Conservation (phyloP, 1,139 yeast genomes). For the Yamadazyma trypodendri region DNA sequence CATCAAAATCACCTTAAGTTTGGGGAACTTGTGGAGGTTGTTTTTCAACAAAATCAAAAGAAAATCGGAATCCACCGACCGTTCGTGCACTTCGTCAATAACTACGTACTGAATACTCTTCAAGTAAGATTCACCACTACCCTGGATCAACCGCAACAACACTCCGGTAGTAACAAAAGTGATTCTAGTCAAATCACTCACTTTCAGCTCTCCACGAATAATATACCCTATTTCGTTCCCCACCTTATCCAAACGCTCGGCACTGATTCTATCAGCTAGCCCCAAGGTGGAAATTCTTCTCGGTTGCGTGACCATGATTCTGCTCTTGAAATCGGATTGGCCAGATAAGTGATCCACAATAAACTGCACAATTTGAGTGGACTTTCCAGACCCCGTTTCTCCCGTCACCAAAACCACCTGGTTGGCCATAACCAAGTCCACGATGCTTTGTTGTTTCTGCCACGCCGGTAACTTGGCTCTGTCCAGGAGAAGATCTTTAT, state of each 20-base stretch:
- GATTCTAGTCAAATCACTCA: constrained; percentile 60
- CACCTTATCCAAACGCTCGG: constrained; percentile 65
- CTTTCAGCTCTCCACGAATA: constrained; percentile 85
- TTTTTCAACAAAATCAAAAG: constrained; percentile 73
- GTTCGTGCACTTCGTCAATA: constrained; percentile 94
- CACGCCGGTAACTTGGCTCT: constrained; percentile 80
- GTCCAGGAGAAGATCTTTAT: constrained; percentile 17
- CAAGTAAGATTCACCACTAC: constrained; percentile 39
- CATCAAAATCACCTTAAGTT: constrained; percentile 77
- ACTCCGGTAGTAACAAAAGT: constrained; percentile 94
- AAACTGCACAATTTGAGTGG: constrained; percentile 91
- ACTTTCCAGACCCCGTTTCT: constrained; percentile 96
- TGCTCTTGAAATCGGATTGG: constrained; percentile 47
- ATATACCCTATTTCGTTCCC: constrained; percentile 87
- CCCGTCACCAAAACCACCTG: constrained; percentile 83
- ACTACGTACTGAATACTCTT: constrained; percentile 66
- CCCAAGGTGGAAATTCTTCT: constrained; percentile 95
- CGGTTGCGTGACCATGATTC: constrained; percentile 89
- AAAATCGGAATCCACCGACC: constrained; percentile 89
- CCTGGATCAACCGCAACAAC: constrained; percentile 77
- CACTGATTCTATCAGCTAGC: constrained; percentile 87
- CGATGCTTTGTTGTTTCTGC: constrained; percentile 57
- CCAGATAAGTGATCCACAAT: constrained; percentile 62
- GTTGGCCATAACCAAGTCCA: constrained; percentile 53
- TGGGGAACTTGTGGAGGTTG: constrained; percentile 44